Percentiles rank a stretch among this genome's conserved stretches.
These are phyloP conservation scores for Russula earlei DNA, from an alignment of 768 basidiomycete species.

Conservation along the genomic window DNA sequence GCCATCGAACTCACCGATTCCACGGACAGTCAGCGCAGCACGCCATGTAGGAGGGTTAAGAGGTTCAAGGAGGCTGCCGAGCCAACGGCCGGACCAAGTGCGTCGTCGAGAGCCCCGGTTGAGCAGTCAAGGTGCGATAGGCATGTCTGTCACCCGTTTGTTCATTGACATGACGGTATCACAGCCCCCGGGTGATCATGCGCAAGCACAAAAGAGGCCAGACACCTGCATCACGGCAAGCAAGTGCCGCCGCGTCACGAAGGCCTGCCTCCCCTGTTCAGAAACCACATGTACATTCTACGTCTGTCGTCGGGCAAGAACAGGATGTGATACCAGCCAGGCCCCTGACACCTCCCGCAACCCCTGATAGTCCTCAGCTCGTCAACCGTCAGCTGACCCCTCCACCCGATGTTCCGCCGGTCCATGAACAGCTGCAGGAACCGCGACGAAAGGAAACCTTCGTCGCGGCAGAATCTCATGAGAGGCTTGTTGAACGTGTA, in stretches of 20 bases:
- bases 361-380: background rate
- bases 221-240: background rate
- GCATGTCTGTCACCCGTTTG: background rate
- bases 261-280: background rate
- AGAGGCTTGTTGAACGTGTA: conserved; percentile 37
- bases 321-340: background rate
- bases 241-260: background rate
- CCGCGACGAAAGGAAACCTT: background rate
- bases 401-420: background rate
- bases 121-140: background rate
- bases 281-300: background rate
- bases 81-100: background rate
- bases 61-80: background rate
- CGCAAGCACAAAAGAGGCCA: background rate
- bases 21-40: conserved; percentile 29
- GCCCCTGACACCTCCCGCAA: background rate
- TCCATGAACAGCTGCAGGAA: too few relatives aligned
- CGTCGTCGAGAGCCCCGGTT: background rate
- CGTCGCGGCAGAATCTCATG: conserved; percentile 10
- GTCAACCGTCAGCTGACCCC: background rate
- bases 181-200: background rate
- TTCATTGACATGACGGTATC: background rate
- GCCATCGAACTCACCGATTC: conserved; percentile 48
- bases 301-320: background rate
- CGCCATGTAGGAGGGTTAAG: conserved; percentile 7